A percentile compares a stretch with the other conserved stretches of the same genome.
Evolutionary conservation across 306 rosid genomes (phyloP).

Genomic region (Cicer yamashitae): DNA sequence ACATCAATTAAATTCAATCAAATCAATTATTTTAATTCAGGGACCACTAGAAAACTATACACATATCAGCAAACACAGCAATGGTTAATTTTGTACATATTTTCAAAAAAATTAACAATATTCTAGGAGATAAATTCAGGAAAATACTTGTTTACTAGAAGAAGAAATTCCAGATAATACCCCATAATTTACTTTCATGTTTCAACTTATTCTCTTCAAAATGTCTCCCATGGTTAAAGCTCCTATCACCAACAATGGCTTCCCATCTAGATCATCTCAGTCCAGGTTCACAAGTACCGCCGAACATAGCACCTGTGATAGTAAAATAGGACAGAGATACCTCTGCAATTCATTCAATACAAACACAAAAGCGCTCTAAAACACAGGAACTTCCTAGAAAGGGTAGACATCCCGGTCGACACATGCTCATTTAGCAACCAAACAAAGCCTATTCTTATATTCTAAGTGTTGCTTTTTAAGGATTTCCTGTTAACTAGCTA

Average conservation of each 20-base stretch:
- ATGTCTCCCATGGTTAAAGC: conserved; percentile 31
- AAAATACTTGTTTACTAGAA: background rate
- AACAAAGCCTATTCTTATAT: background rate
- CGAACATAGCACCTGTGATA: conserved; percentile 27
- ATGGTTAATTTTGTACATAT: conserved; percentile 39
- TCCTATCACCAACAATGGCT: conserved; percentile 15
- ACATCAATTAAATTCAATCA: conserved; percentile 34
- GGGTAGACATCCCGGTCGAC: background rate
- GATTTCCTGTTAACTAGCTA: background rate
- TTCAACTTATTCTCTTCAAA: conserved; percentile 29
- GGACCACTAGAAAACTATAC: conserved; percentile 41
- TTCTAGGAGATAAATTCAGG: conserved; percentile 35
- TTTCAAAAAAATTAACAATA: background rate
- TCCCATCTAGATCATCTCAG: background rate
- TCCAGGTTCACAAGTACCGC: background rate
- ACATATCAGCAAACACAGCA: conserved; percentile 32
- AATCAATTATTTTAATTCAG: conserved; percentile 29
- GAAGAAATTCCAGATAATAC: conserved; percentile 13
- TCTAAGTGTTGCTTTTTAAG: background rate
- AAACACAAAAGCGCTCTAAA: background rate
- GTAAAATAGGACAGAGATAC: background rate
- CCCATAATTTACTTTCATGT: conserved; percentile 33
- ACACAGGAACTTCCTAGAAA: background rate
- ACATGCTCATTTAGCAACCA: background rate
- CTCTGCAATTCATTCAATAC: background rate